These are phyloP conservation scores for Canavalia ensiformis DNA, from an alignment of 306 rosid genomes.

Conservation along the genomic window DNA sequence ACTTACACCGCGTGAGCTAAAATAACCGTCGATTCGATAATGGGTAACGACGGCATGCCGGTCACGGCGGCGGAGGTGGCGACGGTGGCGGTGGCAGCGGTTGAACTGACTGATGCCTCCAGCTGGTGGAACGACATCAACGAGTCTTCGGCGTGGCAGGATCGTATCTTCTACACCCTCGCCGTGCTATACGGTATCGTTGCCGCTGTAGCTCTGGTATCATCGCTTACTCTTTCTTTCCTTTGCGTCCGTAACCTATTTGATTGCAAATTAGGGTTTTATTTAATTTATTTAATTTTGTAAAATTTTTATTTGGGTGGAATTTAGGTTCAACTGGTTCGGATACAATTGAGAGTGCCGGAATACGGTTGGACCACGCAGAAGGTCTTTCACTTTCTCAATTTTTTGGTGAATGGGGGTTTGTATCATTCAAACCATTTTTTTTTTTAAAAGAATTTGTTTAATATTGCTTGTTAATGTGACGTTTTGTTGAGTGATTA, in stretches of 20 bases:
- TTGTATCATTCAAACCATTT: constrained; percentile 55
- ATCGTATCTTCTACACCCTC: constrained; percentile 75
- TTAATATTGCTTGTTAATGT: not conserved
- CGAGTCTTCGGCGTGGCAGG: constrained; percentile 76
- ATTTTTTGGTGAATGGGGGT: constrained; percentile 96
- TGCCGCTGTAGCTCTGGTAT: constrained; percentile 80
- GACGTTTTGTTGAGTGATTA: constrained; percentile 26
- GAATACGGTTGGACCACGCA: constrained; percentile 99
- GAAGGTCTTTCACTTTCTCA: constrained; percentile 98
- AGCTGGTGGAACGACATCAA: constrained; percentile 86
- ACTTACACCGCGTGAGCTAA: constrained; percentile 26
- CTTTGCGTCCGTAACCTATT: not conserved
- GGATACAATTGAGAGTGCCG: constrained; percentile 97
- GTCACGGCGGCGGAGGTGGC: constrained; percentile 46
- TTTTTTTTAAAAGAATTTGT: constrained; percentile 7
- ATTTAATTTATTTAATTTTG: not conserved
- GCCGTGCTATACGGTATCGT: constrained; percentile 81
- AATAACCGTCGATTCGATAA: constrained; percentile 27
- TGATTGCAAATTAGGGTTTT: constrained; percentile 44
- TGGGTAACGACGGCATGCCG: constrained; percentile 53
- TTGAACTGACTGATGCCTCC: constrained; percentile 61
- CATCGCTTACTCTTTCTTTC: not conserved
- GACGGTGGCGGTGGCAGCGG: constrained; percentile 61
- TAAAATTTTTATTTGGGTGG: not conserved
- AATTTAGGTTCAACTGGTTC: constrained; percentile 80